Evolutionary conservation across 1,284 basidiomycete species (phyloP).

Genomic region (Stereum hirsutum): DNA sequence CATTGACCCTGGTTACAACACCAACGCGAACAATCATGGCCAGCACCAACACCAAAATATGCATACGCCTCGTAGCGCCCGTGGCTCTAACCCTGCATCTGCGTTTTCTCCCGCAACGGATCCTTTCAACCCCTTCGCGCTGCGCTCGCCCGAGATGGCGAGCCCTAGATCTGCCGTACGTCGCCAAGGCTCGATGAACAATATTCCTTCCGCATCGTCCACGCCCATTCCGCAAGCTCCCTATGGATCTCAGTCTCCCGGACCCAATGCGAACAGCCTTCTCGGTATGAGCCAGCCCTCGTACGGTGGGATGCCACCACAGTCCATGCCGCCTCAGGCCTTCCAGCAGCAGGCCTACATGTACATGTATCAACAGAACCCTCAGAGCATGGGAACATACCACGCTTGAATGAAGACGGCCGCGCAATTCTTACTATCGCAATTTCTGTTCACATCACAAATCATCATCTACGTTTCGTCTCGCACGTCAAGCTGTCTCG

Average conservation of each 20-base stretch:
- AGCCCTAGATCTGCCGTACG: constrained; percentile 33
- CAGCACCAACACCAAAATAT: constrained; percentile 16
- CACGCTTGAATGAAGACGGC: constrained; percentile 58
- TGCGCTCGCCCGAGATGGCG: constrained; percentile 51
- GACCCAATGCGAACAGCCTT: constrained; percentile 40
- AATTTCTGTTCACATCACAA: too few relatives aligned
- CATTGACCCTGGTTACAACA: constrained; percentile 50
- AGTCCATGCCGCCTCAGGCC: constrained; percentile 51
- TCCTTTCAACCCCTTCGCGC: constrained; percentile 67
- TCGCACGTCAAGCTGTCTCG: too few relatives aligned
- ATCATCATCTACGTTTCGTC: too few relatives aligned
- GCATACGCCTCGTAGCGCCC: constrained; percentile 27
- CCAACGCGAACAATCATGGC: constrained; percentile 11
- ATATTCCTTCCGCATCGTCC: constrained; percentile 23
- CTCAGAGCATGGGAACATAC: constrained; percentile 67
- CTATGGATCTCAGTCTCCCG: constrained; percentile 54
- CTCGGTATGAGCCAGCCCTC: constrained; percentile 57
- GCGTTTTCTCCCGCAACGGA: constrained; percentile 60
- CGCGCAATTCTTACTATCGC: too few relatives aligned
- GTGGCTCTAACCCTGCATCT: constrained; percentile 38
- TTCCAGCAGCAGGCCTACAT: constrained; percentile 75
- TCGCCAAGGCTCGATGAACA: constrained; percentile 34
- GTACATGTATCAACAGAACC: constrained; percentile 68
- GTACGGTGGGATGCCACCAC: constrained; percentile 51
- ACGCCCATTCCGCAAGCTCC: constrained; percentile 28